These are phyloP conservation scores for Tetrahymena malaccensis DNA, from an alignment of 73 alveolate species.

Conservation along the genomic window DNA sequence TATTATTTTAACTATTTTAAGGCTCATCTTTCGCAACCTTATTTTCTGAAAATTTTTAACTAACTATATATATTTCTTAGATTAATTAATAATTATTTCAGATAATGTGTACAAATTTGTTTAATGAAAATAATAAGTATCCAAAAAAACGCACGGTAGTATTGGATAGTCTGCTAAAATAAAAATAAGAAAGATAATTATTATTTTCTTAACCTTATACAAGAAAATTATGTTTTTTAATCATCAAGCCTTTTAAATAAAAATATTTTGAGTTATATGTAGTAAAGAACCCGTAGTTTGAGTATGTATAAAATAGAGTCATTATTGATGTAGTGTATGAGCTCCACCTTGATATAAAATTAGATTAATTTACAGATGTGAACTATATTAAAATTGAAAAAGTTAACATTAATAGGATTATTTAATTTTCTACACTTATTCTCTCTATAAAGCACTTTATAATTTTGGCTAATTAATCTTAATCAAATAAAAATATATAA, in stretches of 20 bases:
- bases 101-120: too few species aligned
- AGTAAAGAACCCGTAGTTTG: not conserved
- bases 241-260: too few species aligned
- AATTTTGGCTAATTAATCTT: too few species aligned
- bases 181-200: not conserved
- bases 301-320: not conserved
- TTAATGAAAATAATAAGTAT: too few species aligned
- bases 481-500: too few species aligned
- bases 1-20: too few species aligned
- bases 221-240: too few species aligned
- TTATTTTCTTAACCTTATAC: not conserved
- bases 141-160: too few species aligned
- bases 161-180: not conserved
- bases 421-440: not conserved
- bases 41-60: too few species aligned
- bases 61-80: too few species aligned
- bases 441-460: not conserved
- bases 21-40: too few species aligned
- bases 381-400: not conserved
- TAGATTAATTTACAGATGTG: not conserved
- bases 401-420: not conserved
- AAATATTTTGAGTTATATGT: not conserved
- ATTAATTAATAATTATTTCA: too few species aligned
- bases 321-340: not conserved
- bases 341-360: not conserved